Percentiles rank a stretch among this genome's conserved stretches.
Conservation (phyloP, 345 rosid species). For the Melastoma malabathricum region DNA sequence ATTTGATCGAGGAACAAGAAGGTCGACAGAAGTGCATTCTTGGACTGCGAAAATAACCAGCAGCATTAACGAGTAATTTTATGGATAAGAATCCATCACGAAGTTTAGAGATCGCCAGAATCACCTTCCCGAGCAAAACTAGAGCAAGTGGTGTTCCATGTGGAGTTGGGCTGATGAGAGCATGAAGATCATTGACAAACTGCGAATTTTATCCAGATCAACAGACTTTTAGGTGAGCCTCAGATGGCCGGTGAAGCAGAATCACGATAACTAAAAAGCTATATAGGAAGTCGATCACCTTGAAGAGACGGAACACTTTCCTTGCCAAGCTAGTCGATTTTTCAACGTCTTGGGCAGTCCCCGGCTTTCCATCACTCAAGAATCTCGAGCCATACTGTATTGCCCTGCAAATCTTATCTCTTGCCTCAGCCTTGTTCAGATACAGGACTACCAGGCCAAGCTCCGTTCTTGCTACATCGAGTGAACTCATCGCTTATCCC, state of each 20-base stretch:
- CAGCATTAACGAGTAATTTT: slow-evolving; percentile 2
- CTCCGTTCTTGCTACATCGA: slow-evolving; percentile 76
- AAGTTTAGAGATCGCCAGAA: neutral
- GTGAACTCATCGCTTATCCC: slow-evolving; percentile 49
- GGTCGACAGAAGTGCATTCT: slow-evolving; percentile 72
- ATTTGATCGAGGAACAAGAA: slow-evolving; percentile 97
- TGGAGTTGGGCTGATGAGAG: slow-evolving; percentile 74
- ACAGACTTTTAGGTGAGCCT: too few species aligned
- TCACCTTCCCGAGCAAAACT: slow-evolving; percentile 77
- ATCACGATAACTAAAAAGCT: neutral
- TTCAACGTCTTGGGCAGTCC: slow-evolving; percentile 89
- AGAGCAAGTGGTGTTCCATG: slow-evolving; percentile 88
- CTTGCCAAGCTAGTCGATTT: slow-evolving; percentile 92
- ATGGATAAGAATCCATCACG: neutral
- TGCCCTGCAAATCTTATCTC: slow-evolving; percentile 99
- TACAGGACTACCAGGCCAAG: slow-evolving; percentile 73
- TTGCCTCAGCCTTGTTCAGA: slow-evolving; percentile 94
- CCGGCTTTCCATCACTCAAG: slow-evolving; percentile 79
- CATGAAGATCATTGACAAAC: slow-evolving; percentile 91
- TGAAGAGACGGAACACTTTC: slow-evolving; percentile 92
- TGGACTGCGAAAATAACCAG: slow-evolving; percentile 42
- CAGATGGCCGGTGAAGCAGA: too few species aligned
- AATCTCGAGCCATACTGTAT: slow-evolving; percentile 95
- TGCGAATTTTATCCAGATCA: slow-evolving; percentile 19
- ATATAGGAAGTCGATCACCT: slow-evolving; percentile 27